Evolutionary conservation across 2,329 filamentous ascomycete genomes (phyloP).

Genomic region (Didymella sp.): DNA sequence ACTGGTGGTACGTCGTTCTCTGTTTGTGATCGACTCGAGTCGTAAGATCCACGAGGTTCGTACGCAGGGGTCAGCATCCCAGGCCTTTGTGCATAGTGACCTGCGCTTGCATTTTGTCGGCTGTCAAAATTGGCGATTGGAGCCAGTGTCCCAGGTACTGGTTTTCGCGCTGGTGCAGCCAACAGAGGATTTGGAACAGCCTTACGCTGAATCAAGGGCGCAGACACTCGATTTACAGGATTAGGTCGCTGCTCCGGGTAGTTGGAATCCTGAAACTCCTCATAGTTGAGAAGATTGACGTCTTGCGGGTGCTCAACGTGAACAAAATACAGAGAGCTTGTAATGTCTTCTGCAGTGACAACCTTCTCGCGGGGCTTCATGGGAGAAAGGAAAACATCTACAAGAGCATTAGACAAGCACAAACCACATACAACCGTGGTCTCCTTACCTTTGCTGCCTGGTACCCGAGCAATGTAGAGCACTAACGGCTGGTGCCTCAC

Average conservation of each 20-base stretch:
- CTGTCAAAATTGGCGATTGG: constrained; percentile 35
- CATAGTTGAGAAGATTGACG: constrained; percentile 44
- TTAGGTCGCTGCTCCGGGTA: constrained; percentile 17
- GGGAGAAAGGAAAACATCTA: constrained; percentile 91
- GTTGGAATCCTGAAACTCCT: constrained; percentile 23
- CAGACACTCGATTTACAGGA: constrained; percentile 20
- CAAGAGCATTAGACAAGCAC: constrained; percentile 24
- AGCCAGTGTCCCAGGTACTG: constrained; percentile 37
- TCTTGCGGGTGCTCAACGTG: constrained; percentile 74
- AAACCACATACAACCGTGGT: not conserved
- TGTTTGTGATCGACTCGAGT: constrained; percentile 27
- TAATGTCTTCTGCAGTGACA: constrained; percentile 85
- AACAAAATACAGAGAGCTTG: constrained; percentile 87
- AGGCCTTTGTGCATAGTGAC: constrained; percentile 26
- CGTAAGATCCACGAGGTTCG: constrained; percentile 35
- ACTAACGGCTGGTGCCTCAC: constrained; percentile 73
- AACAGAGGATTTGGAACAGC: constrained; percentile 29
- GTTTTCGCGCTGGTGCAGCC: constrained; percentile 34
- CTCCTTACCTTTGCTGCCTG: constrained; percentile 79
- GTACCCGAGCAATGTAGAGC: constrained; percentile 92
- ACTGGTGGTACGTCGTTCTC: constrained; percentile 32
- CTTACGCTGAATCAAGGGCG: constrained; percentile 42
- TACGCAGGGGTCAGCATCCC: constrained; percentile 29
- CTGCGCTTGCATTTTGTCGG: constrained; percentile 39
- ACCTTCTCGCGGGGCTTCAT: constrained; percentile 88